Base-by-base conservation (phyloP, 805 yeast species). In the Tetrapisispora pingtungensis region DNA sequence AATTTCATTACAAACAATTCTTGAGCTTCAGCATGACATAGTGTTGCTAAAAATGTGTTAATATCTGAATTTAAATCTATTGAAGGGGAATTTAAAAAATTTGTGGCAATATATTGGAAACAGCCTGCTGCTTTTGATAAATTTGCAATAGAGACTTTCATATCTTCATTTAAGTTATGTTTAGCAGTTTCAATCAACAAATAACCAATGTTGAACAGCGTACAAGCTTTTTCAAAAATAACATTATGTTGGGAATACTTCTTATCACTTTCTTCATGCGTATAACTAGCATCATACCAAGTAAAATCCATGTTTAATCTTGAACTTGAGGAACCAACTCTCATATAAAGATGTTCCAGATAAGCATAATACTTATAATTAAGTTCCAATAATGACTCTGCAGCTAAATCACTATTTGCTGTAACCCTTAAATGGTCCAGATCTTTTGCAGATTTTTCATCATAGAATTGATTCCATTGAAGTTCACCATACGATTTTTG, bases 71-170 rank as follows among this genome's bases (percentile, higher is more conserved):
- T 70, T 41, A 89, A 66, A 62, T 90, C 98, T 5, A 72, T 68
- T 4, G 88, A 77, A 0, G 97, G 96, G 0, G 96, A 90, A 63
- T 89, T 93, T 39, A 88, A 66, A 62, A 90, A 90, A 62, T 83
- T 84, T 52, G 84, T 90, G 36, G 81, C 72, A 22, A 89, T 68
- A 52, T 76, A 84, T 47, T 75, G 72, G 56, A 75, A 83, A 27
- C 87, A 73, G 1, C 96, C 94, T 4, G 93, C 82, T 1, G 96
- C 78, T 46, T 78, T 80, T 48, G 86, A 86, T 54, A 83, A 75
- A 40, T 68, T 62, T 33, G 74, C 75, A 48, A 80, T 71, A 0
- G 87, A 70, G n/a, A 62, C 61, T 53, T 84, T 88, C 55, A 73
- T 67, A 44, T 78, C 68, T 4, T 62, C 67, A 19, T 53, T 56